These are phyloP conservation scores for Alternaria viburni DNA, from an alignment of 2,329 filamentous ascomycete species.

Conservation along the genomic window DNA sequence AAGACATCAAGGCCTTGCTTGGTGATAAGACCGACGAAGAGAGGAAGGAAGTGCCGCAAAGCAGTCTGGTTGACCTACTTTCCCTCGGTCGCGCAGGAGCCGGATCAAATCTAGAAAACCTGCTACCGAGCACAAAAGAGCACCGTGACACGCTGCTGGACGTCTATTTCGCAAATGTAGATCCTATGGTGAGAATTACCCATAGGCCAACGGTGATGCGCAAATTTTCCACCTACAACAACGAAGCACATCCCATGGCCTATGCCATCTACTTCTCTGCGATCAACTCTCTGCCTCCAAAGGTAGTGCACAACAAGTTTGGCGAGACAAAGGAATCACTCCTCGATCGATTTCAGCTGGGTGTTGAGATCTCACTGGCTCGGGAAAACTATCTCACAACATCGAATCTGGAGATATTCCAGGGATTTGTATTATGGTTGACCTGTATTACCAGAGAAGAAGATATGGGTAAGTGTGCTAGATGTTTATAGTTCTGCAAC, in stretches of 20 bases:
- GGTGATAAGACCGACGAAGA: conserved; percentile 43
- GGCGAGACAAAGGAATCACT: conserved; percentile 41
- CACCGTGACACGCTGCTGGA: conserved; percentile 43
- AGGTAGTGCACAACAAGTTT: conserved; percentile 39
- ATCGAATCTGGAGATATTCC: conserved; percentile 46
- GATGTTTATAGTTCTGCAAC: neutral
- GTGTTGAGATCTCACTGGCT: conserved; percentile 45
- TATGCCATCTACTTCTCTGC: conserved; percentile 48
- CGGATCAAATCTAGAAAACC: conserved; percentile 31
- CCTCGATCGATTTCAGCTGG: conserved; percentile 41
- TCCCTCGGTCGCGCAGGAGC: conserved; percentile 40
- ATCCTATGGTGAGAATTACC: conserved; percentile 46
- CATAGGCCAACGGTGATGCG: conserved; percentile 42
- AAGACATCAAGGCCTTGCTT: conserved; percentile 48
- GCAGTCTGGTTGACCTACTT: conserved; percentile 40
- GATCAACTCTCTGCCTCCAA: conserved; percentile 42
- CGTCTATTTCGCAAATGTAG: conserved; percentile 46
- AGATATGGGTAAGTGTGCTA: conserved; percentile 42
- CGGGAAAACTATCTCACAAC: conserved; percentile 48
- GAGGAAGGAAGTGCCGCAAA: conserved; percentile 34
- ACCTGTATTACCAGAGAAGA: conserved; percentile 48
- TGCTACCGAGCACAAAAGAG: conserved; percentile 41
- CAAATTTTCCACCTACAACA: conserved; percentile 35
- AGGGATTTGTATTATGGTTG: conserved; percentile 47
- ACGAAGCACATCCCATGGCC: conserved; percentile 40